Evolutionary conservation across 257 asterid species (phyloP).

Genomic region (Eustoma russellianum): DNA sequence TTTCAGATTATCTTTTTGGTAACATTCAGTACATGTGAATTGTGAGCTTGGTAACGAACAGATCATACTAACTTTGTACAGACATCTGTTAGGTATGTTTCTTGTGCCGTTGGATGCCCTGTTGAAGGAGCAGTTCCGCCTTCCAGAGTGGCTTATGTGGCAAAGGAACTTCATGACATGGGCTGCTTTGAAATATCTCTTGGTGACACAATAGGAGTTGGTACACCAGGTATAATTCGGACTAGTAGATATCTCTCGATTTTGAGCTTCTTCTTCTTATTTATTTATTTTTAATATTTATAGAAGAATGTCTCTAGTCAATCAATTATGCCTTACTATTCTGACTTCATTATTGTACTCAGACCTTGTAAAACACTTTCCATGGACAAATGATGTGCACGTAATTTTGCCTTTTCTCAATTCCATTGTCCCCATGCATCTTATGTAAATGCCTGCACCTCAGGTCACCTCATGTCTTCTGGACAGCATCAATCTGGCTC

Average conservation of each 20-base stretch:
- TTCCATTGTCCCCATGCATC: too few relatives aligned
- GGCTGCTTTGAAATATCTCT: slow-evolving; percentile 94
- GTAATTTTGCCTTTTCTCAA: too few relatives aligned
- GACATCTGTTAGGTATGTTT: slow-evolving; percentile 50
- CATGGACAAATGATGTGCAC: not conserved
- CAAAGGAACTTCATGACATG: slow-evolving; percentile 88
- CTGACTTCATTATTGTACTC: not conserved
- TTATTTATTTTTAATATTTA: too few relatives aligned
- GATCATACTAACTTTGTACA: slow-evolving; percentile 10
- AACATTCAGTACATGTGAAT: not conserved
- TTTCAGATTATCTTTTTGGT: not conserved
- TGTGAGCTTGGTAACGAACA: not conserved
- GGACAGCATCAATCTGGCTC: too few relatives aligned
- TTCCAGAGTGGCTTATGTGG: slow-evolving; percentile 74
- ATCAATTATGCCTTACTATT: not conserved
- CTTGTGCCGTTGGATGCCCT: slow-evolving; percentile 89
- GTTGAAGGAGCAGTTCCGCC: slow-evolving; percentile 74
- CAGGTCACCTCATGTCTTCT: too few relatives aligned
- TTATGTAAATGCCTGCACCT: too few relatives aligned
- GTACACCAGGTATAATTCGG: slow-evolving; percentile 59
- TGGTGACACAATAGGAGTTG: slow-evolving; percentile 88
- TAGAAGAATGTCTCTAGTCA: too few relatives aligned
- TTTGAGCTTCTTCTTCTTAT: not conserved
- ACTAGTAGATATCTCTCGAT: not conserved
- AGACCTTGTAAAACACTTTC: too few relatives aligned